Evolutionary conservation across 2,329 filamentous ascomycete genomes (phyloP).

Genomic region (Harringtonia lauricola): DNA sequence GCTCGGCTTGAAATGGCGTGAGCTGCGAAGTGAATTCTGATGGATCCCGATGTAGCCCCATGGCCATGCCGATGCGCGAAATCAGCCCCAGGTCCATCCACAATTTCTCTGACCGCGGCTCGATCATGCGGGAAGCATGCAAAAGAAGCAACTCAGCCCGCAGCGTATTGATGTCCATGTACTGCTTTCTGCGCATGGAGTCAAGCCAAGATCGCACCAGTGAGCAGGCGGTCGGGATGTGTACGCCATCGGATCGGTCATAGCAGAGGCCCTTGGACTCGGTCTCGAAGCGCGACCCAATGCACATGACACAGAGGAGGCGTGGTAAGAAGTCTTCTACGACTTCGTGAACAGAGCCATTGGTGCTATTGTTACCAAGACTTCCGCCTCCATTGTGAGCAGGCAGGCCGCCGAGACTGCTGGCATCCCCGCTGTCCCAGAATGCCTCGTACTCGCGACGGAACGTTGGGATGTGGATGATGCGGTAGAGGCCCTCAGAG

Average conservation of each 20-base stretch:
- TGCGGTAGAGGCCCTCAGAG: conserved; percentile 41
- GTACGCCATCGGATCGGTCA: conserved; percentile 41
- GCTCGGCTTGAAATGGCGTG: conserved; percentile 39
- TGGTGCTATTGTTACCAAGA: background rate
- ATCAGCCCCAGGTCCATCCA: conserved; percentile 46
- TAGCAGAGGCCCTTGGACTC: conserved; percentile 37
- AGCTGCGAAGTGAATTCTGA: conserved; percentile 37
- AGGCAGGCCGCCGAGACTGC: conserved; percentile 23
- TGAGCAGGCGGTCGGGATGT: conserved; percentile 45
- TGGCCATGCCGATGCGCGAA: conserved; percentile 46
- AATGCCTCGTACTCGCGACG: conserved; percentile 37
- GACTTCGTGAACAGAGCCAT: conserved; percentile 27
- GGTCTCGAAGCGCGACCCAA: conserved; percentile 41
- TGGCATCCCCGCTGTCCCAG: conserved; percentile 32
- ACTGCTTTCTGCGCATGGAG: conserved; percentile 37
- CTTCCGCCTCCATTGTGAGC: background rate
- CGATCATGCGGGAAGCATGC: conserved; percentile 40
- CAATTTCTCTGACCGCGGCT: conserved; percentile 34
- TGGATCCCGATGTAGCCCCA: conserved; percentile 47
- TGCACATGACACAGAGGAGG: conserved; percentile 39
- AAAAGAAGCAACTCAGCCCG: conserved; percentile 43
- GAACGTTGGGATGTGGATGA: conserved; percentile 41
- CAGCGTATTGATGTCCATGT: conserved; percentile 40
- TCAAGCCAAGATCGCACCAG: conserved; percentile 44
- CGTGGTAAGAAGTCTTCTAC: conserved; percentile 38